Evolutionary conservation across 2,329 filamentous ascomycete species (phyloP).

Genomic region (Paecilomyces dactylethromorphus): DNA sequence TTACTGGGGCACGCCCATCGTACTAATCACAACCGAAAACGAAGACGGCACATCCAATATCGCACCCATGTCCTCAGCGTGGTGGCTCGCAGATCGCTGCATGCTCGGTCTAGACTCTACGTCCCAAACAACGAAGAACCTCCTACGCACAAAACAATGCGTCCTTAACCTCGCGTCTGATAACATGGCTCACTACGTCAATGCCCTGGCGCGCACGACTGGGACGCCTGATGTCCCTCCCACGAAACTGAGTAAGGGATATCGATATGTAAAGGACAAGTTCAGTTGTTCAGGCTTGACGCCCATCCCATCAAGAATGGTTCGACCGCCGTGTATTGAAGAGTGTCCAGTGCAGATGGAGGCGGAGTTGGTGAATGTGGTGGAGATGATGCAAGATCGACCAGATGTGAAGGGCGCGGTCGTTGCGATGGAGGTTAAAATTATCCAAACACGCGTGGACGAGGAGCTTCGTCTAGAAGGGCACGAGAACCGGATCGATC

Average conservation of each 20-base stretch:
- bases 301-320: not conserved
- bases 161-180: slow-evolving; percentile 38
- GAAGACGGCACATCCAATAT: slow-evolving; percentile 38
- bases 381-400: not conserved
- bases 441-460: not conserved
- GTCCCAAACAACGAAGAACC: slow-evolving; percentile 35
- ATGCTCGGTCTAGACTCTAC: slow-evolving; percentile 33
- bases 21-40: slow-evolving; percentile 36
- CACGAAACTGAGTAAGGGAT: not conserved
- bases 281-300: not conserved
- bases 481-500: slow-evolving; percentile 34
- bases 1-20: slow-evolving; percentile 13
- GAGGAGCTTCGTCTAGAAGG: slow-evolving; percentile 15
- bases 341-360: not conserved
- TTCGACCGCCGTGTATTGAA: not conserved
- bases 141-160: slow-evolving; percentile 36
- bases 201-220: slow-evolving; percentile 35
- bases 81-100: slow-evolving; percentile 39
- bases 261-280: not conserved
- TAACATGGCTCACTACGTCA: slow-evolving; percentile 27
- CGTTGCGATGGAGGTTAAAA: not conserved
- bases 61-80: slow-evolving; percentile 39
- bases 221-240: slow-evolving; percentile 16
- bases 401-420: not conserved
- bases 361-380: not conserved